A percentile compares a stretch with the other conserved stretches of the same genome.
phyloP scores from a whole-genome alignment of 129 eudicot genomes.

The Glebionis coronaria region DNA sequence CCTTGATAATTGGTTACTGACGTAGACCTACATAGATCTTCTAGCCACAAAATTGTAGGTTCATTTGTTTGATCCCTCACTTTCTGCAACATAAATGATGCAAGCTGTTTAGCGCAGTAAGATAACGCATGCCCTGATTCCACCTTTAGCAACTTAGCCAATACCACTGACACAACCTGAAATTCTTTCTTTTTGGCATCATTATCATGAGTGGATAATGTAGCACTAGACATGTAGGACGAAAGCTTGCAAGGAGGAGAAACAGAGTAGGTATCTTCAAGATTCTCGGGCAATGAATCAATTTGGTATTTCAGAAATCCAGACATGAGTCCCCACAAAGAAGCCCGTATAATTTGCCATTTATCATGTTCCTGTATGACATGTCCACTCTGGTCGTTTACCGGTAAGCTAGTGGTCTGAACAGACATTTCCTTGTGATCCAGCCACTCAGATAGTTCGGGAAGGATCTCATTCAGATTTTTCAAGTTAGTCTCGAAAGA shows the following conservation, averaged over 20 bases:
- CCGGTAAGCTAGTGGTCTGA: constrained; percentile 26
- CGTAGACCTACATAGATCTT: constrained; percentile 36
- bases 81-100: constrained; percentile 52
- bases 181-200: constrained; percentile 25
- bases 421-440: constrained; percentile 27
- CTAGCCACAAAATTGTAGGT: constrained; percentile 44
- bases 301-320: constrained; percentile 48
- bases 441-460: constrained; percentile 44
- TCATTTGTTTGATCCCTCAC: constrained; percentile 36
- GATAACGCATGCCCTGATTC: constrained; percentile 43
- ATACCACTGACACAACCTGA: constrained; percentile 30
- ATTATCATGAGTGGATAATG: constrained; percentile 19
- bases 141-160: constrained; percentile 41
- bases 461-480: constrained; percentile 37
- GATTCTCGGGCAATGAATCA: constrained; percentile 34
- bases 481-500: constrained; percentile 33
- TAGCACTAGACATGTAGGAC: constrained; percentile 6
- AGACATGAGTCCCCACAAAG: constrained; percentile 68
- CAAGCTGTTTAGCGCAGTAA: constrained; percentile 57
- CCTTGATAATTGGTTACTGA: constrained; percentile 28
- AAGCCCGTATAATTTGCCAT: constrained; percentile 51
- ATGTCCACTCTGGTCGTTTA: constrained; percentile 36
- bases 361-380: constrained; percentile 44
- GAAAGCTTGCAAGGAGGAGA: constrained; percentile 30
- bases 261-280: constrained; percentile 35